Evolutionary conservation across 2,329 filamentous ascomycete species (phyloP), one percentile per base, ranked within the genome.

Genomic region (Monosporascus cannonballus): DNA sequence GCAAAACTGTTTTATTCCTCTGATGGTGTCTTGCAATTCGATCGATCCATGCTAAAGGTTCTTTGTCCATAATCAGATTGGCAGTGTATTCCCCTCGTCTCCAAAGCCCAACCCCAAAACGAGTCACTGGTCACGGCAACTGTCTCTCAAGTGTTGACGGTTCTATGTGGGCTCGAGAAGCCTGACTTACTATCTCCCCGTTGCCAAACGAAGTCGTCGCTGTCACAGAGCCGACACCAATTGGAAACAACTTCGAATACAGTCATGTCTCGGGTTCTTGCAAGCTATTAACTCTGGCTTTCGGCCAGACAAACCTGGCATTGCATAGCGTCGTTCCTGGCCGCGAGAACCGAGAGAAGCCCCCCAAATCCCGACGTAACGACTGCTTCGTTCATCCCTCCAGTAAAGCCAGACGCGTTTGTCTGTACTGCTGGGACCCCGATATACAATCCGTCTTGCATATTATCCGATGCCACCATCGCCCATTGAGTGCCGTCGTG

Each of bases 281-380:
- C 61, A 52, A 61, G 61, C 60, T 69, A 66, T 57, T 72, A 69
- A 70, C 65, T 69, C 67, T 71, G 70, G 70, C 69, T 63, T 57
- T 56, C 58, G 56, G 69, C 69, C 69, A 69, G 69, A 67, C 59
- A 57, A 34, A 60, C 59, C 64, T 66, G 65, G 65, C 65, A 58
- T 59, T 61, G 61, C 61, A 64, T 59, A 54, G 56, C 53, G 56
- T 61, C 58, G 37, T 58, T 54, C 52, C 56, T 53, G 55, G 61
- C 55, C 49, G 53, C 59, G 55, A 54, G 22, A 46, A 46, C 24
- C 22, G 22, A 30, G 22, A 18, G n/a, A 46, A 17, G 20, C 20
- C 11, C n/a, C 57, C 54, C 56, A 55, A 56, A 57, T 53, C 54
- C 42, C 51, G 20, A 59, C 56, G 48, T 57, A 50, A 55, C 59